Evolutionary conservation across 1,139 yeast genomes (phyloP).

Genomic region (Yamadazyma atmosphaerica): DNA sequence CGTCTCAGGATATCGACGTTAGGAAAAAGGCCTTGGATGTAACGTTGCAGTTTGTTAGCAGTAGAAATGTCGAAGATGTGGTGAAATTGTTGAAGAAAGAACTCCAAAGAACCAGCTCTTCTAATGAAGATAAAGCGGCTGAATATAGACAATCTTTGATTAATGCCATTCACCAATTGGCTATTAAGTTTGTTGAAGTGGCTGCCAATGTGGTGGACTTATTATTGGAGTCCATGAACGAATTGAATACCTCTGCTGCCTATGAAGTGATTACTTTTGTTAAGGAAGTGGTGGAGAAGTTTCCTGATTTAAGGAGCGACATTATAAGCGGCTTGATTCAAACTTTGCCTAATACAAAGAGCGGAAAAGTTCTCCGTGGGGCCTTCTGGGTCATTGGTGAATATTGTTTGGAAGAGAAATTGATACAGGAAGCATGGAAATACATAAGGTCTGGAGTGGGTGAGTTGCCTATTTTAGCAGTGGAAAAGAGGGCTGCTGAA

Average conservation of each 20-base stretch:
- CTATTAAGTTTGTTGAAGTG: slow-evolving; percentile 84
- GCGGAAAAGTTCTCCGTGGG: slow-evolving; percentile 91
- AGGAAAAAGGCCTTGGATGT: slow-evolving; percentile 85
- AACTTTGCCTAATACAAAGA: slow-evolving; percentile 67
- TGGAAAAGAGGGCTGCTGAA: slow-evolving; percentile 57
- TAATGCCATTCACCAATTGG: slow-evolving; percentile 86
- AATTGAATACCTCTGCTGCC: slow-evolving; percentile 82
- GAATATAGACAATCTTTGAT: slow-evolving; percentile 91
- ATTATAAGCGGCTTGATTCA: slow-evolving; percentile 65
- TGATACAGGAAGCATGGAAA: slow-evolving; percentile 85
- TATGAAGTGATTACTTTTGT: slow-evolving; percentile 85
- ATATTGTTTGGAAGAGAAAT: slow-evolving; percentile 70
- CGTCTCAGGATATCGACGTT: slow-evolving; percentile 88
- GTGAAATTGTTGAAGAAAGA: slow-evolving; percentile 91
- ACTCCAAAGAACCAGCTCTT: slow-evolving; percentile 65
- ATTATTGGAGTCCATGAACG: slow-evolving; percentile 82
- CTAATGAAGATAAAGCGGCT: slow-evolving; percentile 73
- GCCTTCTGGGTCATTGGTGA: slow-evolving; percentile 97
- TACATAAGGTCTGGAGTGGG: slow-evolving; percentile 83
- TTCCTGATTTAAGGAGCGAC: slow-evolving; percentile 73
- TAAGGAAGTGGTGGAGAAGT: slow-evolving; percentile 91
- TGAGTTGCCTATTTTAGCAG: slow-evolving; percentile 83
- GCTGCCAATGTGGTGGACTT: slow-evolving; percentile 90
- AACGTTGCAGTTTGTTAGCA: slow-evolving; percentile 73
- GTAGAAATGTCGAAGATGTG: slow-evolving; percentile 93